Conservation (phyloP, 495 filamentous ascomycete genomes). For the Neurospora sp. region DNA sequence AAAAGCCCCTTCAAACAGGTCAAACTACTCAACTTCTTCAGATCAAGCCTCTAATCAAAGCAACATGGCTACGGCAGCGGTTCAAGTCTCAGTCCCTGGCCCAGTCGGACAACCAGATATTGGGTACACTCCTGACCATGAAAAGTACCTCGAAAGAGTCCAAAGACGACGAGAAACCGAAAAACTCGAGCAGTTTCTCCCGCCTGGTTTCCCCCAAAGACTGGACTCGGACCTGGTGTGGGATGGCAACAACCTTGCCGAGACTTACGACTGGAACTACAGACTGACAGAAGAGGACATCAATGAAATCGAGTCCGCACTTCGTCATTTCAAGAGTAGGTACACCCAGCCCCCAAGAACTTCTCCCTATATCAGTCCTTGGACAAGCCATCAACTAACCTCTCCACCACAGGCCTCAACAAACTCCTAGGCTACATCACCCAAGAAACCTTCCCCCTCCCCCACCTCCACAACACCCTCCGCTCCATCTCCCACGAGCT, state of each 20-base stretch:
- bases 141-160: constrained; percentile 44
- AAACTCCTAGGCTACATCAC: constrained; percentile 38
- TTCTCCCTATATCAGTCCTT: neutral
- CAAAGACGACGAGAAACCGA: constrained; percentile 36
- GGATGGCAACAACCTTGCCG: constrained; percentile 43
- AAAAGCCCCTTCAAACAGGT: neutral
- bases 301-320: constrained; percentile 44
- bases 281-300: constrained; percentile 36
- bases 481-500: constrained; percentile 42
- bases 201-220: constrained; percentile 39
- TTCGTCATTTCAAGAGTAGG: constrained; percentile 45
- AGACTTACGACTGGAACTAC: constrained; percentile 43
- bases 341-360: neutral
- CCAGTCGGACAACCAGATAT: constrained; percentile 43
- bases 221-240: constrained; percentile 45
- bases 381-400: neutral
- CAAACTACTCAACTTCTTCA: neutral
- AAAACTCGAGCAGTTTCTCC: constrained; percentile 31
- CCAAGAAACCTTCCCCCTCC: constrained; percentile 47
- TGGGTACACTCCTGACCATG: constrained; percentile 44
- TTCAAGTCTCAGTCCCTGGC: neutral
- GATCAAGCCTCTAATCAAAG: neutral
- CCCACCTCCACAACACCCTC: constrained; percentile 36
- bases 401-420: constrained; percentile 22
- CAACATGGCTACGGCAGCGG: neutral